Evolutionary conservation across 2,329 filamentous ascomycete genomes (phyloP), one percentile per base, ranked within the genome.

Genomic region (Hypoxylon sp.): DNA sequence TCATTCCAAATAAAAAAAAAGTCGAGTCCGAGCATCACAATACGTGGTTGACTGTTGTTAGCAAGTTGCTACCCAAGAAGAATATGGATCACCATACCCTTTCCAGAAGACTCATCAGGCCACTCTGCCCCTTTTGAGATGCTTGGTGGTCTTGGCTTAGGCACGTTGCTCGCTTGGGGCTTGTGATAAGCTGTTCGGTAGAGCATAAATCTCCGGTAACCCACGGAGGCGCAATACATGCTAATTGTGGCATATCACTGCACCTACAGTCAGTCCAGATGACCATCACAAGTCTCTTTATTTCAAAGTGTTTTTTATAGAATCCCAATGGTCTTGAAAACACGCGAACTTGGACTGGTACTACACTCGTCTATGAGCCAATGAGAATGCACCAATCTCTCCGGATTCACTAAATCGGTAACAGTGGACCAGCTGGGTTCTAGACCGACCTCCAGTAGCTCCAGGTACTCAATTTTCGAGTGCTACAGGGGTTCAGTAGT

Each of bases 141-240:
- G 60, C 62, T 66, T 70, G 55, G 62, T 66, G 39, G 56, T 68
- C 65, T 70, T 68, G 62, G 68, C 65, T 58, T 27, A 47, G 55
- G 65, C 50, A 60, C 19, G 7, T 54, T 19, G 50, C 31, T 39
- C 55, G 39, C 24, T 56, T 51, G 32, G 53, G 50, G 47, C 39
- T 27, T 4, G 13, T 27, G 17, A 27, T 52, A 58, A 57, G 29
- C 15, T 56, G 21, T 50, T 48, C 52, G 44, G 11, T 47, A 42
- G 21, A 15, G 46, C 29, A 27, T 46, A 11, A 29, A 58, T 50
- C 27, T 7, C 29, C 19, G 27, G 24, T 46, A 59, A 11, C 7
- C 31, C 29, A 46, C 15, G 46, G 6, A 47, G 29, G 21, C 31
- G 37, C 31, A 52, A 27, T 29, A 32, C 37, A 42, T 39, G 6